Evolutionary conservation across 306 rosid species (phyloP), one percentile per base, ranked within the genome.

Genomic region (Acacia acuminata): DNA sequence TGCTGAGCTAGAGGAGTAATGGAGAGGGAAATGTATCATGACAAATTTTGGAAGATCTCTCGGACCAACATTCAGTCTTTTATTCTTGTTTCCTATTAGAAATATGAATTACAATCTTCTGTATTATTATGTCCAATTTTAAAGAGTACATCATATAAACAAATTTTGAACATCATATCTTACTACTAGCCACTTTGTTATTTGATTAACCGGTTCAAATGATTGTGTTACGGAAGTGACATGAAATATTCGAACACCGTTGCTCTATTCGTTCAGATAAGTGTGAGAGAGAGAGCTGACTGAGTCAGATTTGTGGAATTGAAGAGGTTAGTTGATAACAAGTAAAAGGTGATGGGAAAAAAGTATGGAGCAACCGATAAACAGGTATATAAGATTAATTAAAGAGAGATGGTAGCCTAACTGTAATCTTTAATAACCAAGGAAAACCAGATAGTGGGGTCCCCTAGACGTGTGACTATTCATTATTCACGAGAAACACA

Each of bases 391-490:
- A 25, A n/a, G 34, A 38, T 9, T 51, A 24, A 38, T 9, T 51
- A 24, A 53, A 55, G 40, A 40, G 25, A 14, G 34, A 42, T 17
- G 82, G 69, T 40, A 79, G 27, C 68, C 44, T 5, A 53, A 51
- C 67, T 27, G 25, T 69, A 53, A 38, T 3, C 53, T 38, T 5
- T 38, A 38, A 66, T 9, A 63, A 24, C 27, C 25, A 40, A 27
- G 24, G 70, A 71, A 58, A 38, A 60, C 77, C 77, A 42, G 60
- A 32, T 55, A 32, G 82, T 14, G 43, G 76, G 68, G 20, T 51
- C 34, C 76, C 24, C 8, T 12, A 20, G 30, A 16, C 34, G 56
- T 14, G 42, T 22, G 43, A 38, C 76, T 25, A 38, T 55, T 69
- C 56, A 69, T 51, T 71, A 24, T 36, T 58, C 77, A 43, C 50